Conservation (phyloP, 1,284 basidiomycete species). For the Ceratobasidium sp. region DNA sequence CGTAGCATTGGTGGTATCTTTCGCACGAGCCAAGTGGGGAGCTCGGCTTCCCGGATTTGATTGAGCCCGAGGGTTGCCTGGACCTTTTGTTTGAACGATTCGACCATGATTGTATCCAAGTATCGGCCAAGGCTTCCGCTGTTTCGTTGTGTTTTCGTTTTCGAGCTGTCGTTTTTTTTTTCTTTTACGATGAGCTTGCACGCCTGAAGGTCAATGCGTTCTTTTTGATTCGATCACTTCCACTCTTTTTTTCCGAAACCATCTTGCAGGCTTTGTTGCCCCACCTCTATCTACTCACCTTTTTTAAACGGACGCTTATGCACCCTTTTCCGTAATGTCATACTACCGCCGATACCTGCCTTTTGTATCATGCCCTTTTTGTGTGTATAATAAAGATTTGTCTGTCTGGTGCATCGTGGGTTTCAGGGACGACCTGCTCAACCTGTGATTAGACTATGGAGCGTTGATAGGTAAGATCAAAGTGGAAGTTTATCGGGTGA, state of each 20-base stretch:
- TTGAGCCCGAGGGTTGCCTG: background rate
- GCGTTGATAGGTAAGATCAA: too few species aligned
- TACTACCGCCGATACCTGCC: conserved; percentile 1
- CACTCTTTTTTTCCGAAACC: conserved; percentile 19
- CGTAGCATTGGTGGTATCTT: conserved; percentile 35
- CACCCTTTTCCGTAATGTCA: conserved; percentile 28
- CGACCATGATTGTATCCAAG: conserved; percentile 10
- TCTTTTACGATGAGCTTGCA: conserved; percentile 8
- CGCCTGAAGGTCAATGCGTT: conserved; percentile 36
- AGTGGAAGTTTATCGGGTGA: too few species aligned
- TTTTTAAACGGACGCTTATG: background rate
- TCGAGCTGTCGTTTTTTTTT: background rate
- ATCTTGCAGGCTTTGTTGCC: background rate
- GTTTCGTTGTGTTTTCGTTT: conserved; percentile 13
- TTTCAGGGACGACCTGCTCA: background rate
- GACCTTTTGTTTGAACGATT: conserved; percentile 25
- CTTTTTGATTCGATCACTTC: conserved; percentile 21
- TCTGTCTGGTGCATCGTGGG: background rate
- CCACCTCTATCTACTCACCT: background rate
- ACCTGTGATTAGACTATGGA: too few species aligned
- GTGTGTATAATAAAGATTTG: conserved; percentile 19
- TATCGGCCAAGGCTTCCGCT: conserved; percentile 28
- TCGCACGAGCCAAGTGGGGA: background rate
- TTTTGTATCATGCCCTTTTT: background rate
- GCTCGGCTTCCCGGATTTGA: conserved; percentile 3